Evolutionary conservation across 192 early-diverging fungal genomes (phyloP), one percentile per base, ranked within the genome.

Genomic region (Bifiguratus adelaidae): DNA sequence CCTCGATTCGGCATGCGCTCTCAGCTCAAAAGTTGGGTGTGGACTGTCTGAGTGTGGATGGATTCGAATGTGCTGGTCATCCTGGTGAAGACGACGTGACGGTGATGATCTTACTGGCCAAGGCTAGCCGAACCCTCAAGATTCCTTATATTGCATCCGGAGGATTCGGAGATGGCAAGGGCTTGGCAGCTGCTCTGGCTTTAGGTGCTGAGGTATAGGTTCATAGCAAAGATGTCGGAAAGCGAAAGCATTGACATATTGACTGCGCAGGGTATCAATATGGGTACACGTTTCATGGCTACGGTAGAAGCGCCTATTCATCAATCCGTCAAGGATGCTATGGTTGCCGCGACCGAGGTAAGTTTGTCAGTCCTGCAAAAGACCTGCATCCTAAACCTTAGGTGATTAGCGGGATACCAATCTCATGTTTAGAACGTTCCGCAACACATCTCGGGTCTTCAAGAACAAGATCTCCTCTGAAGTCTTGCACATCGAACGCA

Each of bases 201-300:
- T 48, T 73, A 6, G 69, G 73, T 32, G 67, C 73, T 41, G 63
- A 69, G 52, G 54, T 52, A 51, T 23, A 44, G 12, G 21, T 30
- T 24, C 3, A 22, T 28, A 16, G 9, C n/a, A n/a, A 25, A n/a
- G 8, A 28, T 7, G 32, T 22, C 41, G 2, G 9, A 19, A 5
- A 33, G 11, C 3, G 44, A 52, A 13, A 16, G 7, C 1, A 15
- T 1, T 7, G n/a, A 18, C 34, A 19, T 29, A 22, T 12, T 11
- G n/a, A 19, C 26, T 7, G 61, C 58, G 12, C 58, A 73, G 56
- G 83, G 82, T 42, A 57, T 86, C 51, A 88, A 88, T 59, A 85
- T 85, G 82, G 85, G 86, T 34, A 88, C 86, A 11, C 79, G 86
- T 16, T 88, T 88, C 74, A 76, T 88, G 80, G 81, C 78, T 64